Base-by-base conservation (phyloP, 164 flowering plant species). In the Magnolia sinica region DNA sequence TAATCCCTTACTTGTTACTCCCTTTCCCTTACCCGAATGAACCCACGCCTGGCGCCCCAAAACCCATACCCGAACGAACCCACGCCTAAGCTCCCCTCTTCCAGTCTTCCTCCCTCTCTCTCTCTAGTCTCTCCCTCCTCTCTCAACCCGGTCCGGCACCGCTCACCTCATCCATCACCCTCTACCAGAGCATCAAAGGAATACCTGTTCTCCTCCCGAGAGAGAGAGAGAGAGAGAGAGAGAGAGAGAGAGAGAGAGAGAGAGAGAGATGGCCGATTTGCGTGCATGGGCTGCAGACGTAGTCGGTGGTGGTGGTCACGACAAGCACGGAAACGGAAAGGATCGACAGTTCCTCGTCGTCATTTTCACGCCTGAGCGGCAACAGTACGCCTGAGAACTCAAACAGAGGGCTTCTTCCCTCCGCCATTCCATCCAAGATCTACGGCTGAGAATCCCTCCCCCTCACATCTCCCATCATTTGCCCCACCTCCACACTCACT, bases 261-360 rank as follows among this genome's bases (percentile, higher is more conserved):
- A 37, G 45, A 37, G 45, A 37, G 45, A 37, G 45, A 37, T 37
- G 45, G 45, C 45, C 3, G 45, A 97, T 18, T 79, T 92, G 77
- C 83, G 92, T 22, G 96, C 98, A n/a, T 95, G 98, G 97, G 97
- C 96, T 23, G 95, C 96, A 37, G 96, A 90, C 74, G 95, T 90
- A 2, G 97, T 91, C 1, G 89, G 89, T 69, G 85, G 86, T 7
- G 85, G 85, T 20, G 89, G 85, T 8, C 80, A 80, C 74, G 72
- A 78, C 5, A 6, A 37, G 45, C 45, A 37, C 79, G 87, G 82
- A 7, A 88, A 85, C 8, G 86, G 80, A 18, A 80, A 77, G n/a
- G 52, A 31, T 24, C 64, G 73, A 52, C 68, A 64, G 49, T 74
- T 79, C 61, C 64, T 79, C 0, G 45, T 23, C 24, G 74, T 90